Percentiles rank a stretch among this genome's conserved stretches.
phyloP scores from a whole-genome alignment of 2,329 filamentous ascomycete species.

The Trichoderma pleuroti region DNA sequence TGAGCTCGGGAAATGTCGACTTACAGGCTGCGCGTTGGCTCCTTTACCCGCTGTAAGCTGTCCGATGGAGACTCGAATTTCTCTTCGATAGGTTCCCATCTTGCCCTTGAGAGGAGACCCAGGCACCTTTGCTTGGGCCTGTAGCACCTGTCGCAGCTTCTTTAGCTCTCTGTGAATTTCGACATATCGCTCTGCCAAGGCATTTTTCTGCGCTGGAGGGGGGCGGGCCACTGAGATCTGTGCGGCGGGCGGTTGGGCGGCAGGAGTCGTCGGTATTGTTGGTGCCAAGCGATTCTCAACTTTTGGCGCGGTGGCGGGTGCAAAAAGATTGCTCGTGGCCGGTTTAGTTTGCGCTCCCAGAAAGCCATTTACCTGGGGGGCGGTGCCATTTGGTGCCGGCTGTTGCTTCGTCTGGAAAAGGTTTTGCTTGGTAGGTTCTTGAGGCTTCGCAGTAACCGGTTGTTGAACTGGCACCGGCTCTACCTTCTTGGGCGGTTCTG shows the following conservation, averaged over 20 bases:
- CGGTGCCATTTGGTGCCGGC: conserved; percentile 15
- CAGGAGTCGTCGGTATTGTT: conserved; percentile 17
- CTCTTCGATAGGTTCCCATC: conserved; percentile 68
- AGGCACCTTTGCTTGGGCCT: conserved; percentile 51
- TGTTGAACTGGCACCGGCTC: conserved; percentile 21
- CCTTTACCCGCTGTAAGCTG: conserved; percentile 66
- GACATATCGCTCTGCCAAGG: conserved; percentile 42
- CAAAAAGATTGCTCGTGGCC: conserved; percentile 24
- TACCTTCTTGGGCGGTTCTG: conserved; percentile 26
- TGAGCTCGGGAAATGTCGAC: conserved; percentile 20
- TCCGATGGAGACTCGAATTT: conserved; percentile 68
- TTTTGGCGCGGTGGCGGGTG: conserved; percentile 8
- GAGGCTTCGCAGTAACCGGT: not conserved
- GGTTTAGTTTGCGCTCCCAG: conserved; percentile 26
- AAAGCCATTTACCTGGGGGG: conserved; percentile 22
- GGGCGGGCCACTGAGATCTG: not conserved
- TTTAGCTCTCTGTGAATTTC: conserved; percentile 68
- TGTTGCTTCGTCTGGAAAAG: not conserved
- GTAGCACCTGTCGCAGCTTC: conserved; percentile 58
- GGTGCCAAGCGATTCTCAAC: conserved; percentile 4
- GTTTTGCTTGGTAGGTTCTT: conserved; percentile 24
- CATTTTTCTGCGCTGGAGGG: not conserved
- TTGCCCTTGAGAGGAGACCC: conserved; percentile 55
- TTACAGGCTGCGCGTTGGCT: conserved; percentile 49
- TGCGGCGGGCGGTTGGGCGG: not conserved